These are phyloP conservation scores for Fusarium paranaense DNA, from an alignment of 2,329 filamentous ascomycete genomes.

Conservation along the genomic window DNA sequence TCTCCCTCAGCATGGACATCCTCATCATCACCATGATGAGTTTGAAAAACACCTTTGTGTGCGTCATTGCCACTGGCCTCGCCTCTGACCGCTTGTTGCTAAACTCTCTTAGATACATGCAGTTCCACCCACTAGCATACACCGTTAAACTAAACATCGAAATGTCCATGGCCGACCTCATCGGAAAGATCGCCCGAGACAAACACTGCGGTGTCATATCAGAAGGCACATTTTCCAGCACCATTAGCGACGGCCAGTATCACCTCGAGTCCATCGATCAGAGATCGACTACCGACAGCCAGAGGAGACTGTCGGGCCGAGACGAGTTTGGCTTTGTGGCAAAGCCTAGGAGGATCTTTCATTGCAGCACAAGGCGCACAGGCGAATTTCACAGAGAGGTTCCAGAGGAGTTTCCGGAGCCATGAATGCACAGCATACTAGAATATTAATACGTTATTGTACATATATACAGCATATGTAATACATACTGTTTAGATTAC, in stretches of 20 bases:
- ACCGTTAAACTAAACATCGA: conserved; percentile 67
- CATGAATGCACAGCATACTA: background rate
- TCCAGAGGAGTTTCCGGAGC: conserved; percentile 11
- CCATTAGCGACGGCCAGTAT: conserved; percentile 22
- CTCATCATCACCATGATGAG: conserved; percentile 46
- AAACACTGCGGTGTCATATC: conserved; percentile 28
- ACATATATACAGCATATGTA: background rate
- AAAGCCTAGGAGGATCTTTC: conserved; percentile 27
- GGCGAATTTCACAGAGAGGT: conserved; percentile 25
- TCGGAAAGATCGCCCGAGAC: conserved; percentile 52
- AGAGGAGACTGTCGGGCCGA: background rate
- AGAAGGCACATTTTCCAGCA: conserved; percentile 33
- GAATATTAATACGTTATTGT: background rate
- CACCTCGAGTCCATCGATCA: conserved; percentile 10
- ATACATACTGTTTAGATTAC: background rate
- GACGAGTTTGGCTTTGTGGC: background rate
- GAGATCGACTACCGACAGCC: background rate
- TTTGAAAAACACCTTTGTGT: conserved; percentile 44
- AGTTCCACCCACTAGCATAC: conserved; percentile 65
- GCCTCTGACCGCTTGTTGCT: background rate
- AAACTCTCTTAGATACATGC: conserved; percentile 50
- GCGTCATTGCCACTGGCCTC: background rate
- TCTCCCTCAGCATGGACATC: conserved; percentile 44
- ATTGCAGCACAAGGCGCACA: conserved; percentile 10
- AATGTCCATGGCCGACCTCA: conserved; percentile 65